Conservation (phyloP, 805 yeast genomes). For the Metschnikowia sp. region DNA sequence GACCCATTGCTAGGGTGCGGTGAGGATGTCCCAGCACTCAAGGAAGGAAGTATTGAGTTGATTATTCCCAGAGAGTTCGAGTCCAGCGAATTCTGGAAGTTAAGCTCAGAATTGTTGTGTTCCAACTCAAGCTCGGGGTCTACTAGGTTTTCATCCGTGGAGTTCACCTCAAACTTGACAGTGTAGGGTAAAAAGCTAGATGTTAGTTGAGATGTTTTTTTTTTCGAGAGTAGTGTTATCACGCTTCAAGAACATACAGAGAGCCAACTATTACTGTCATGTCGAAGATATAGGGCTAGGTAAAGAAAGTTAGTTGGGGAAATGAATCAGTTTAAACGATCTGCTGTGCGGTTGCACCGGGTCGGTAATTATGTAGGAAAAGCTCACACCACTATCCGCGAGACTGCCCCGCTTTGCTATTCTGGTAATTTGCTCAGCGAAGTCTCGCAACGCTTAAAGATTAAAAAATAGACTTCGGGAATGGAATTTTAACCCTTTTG, state of each 20-base stretch:
- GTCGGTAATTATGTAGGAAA: conserved; percentile 8
- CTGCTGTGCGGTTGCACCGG: conserved; percentile 6
- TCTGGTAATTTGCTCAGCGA: no score
- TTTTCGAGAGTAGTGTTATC: neutral
- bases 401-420: neutral
- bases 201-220: conserved; percentile 17
- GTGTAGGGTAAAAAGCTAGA: conserved; percentile 66
- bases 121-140: conserved; percentile 8
- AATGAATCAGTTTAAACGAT: neutral
- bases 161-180: conserved; percentile 56
- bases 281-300: neutral
- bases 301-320: no score
- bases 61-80: conserved; percentile 10
- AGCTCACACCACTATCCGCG: conserved; percentile 4
- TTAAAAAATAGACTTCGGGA: no score
- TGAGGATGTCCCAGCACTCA: conserved; percentile 34
- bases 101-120: neutral
- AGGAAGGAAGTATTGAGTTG: conserved; percentile 33
- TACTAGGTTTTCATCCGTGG: conserved; percentile 9
- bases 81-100: conserved; percentile 1
- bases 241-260: conserved; percentile 41
- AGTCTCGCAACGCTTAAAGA: no score
- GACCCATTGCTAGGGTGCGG: conserved; percentile 15
- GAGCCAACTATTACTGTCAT: conserved; percentile 75
- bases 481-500: no score